Conservation (phyloP, 108 stramenopile species). For the Nitzschia sp. region DNA sequence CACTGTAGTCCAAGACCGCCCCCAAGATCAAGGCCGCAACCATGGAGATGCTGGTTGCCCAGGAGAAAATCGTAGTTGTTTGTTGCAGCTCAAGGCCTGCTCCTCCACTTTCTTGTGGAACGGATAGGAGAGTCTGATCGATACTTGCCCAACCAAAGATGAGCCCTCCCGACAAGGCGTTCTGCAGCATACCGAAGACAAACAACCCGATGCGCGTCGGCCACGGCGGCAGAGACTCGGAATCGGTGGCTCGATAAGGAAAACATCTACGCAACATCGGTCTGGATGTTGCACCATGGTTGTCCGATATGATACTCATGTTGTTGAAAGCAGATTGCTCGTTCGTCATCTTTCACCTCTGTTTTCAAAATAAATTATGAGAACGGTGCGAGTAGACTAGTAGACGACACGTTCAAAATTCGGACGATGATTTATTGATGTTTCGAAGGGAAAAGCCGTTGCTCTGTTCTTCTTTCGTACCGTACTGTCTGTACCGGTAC, state of each 20-base stretch:
- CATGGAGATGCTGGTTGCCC: constrained; percentile 29
- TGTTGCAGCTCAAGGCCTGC: constrained; percentile 23
- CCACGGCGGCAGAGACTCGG: constrained; percentile 5
- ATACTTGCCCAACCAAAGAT: constrained; percentile 51
- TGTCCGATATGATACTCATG: too few relatives aligned
- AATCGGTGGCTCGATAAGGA: constrained; percentile 10
- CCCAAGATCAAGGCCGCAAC: constrained; percentile 36
- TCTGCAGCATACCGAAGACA: constrained; percentile 35
- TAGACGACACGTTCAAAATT: background rate
- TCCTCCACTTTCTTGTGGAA: constrained; percentile 26
- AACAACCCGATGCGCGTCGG: constrained; percentile 12
- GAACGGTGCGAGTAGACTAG: too few relatives aligned
- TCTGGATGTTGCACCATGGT: background rate
- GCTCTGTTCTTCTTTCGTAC: too few relatives aligned
- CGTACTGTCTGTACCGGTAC: too few relatives aligned
- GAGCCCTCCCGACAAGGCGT: constrained; percentile 32
- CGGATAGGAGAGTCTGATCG: constrained; percentile 33
- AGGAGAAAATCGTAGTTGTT: constrained; percentile 30
- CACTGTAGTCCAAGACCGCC: constrained; percentile 29
- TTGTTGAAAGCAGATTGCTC: too few relatives aligned
- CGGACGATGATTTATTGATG: background rate
- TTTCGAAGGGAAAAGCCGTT: background rate
- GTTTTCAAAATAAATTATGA: too few relatives aligned
- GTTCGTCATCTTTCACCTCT: too few relatives aligned
- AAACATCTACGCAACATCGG: constrained; percentile 3